Evolutionary conservation across 1,139 yeast species (phyloP), one percentile per base, ranked within the genome.

Genomic region (Hanseniaspora sp.): DNA sequence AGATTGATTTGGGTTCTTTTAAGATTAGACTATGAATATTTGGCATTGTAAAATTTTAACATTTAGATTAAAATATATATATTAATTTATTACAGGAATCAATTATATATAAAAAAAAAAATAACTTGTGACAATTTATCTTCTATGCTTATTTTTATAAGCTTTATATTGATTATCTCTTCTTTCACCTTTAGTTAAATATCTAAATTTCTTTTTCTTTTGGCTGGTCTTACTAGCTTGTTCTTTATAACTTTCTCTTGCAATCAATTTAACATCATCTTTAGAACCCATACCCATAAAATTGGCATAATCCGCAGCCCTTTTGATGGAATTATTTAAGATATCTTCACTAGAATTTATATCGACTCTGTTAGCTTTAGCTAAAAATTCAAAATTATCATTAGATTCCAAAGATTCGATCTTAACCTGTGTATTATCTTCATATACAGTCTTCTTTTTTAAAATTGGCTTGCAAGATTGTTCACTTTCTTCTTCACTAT

Each of bases 1-100:
- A 75, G 98, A 61, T 86, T 92, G 80, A 69, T 87, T 56, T 92
- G 98, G 98, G 79, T 90, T 53, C 78, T 86, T 61, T 72, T 90
- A 63, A 83, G 94, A 65, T 71, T 88, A 35, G 96, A 90, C 62
- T 77, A 85, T 41, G 96, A 90, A 66, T 82, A 62, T 55, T 34
- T 37, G 33, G 47, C 37, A 7, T 45, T 54, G 28, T 45, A 54
- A 41, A 5, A 18, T 39, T 7, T 12, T 31, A 37, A 35, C 12
- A 23, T 28, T 28, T 28, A 34, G 15, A 28, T 11, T 29, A 3
- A 37, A 11, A 13, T 15, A 15, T 29, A 29, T 34, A 15, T 11
- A 30, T 6, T 17, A 17, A 29, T 15, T 29, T 28, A 37, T 43
- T 13, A 49, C 15, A 42, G 11, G 37, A 11, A 39, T 31, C 17